These are phyloP conservation scores for Aspergillus transmontanensis DNA, from an alignment of 2,329 filamentous ascomycete genomes.

Conservation along the genomic window DNA sequence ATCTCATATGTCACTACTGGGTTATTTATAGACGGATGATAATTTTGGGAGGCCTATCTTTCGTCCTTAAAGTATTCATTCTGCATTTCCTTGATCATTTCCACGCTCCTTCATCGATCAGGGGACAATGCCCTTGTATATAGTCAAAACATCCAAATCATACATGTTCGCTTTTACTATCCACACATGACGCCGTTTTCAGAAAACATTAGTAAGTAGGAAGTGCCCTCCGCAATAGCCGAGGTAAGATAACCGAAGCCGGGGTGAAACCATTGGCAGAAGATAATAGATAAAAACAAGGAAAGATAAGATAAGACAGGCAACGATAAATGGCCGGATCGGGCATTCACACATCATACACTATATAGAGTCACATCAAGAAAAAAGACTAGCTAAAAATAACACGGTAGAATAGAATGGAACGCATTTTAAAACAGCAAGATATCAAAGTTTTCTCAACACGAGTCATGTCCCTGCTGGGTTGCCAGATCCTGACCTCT, in stretches of 20 bases:
- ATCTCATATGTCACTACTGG: background rate
- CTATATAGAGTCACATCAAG: background rate
- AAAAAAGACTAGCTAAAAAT: conserved; percentile 4
- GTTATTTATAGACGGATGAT: background rate
- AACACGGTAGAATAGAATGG: conserved; percentile 12
- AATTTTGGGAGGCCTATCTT: background rate
- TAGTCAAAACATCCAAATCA: background rate
- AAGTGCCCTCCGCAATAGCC: background rate
- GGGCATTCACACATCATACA: conserved; percentile 4
- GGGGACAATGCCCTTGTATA: background rate
- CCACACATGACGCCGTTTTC: background rate
- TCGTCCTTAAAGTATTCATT: background rate
- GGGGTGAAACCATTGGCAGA: background rate
- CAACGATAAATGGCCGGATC: background rate
- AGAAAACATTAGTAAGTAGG: background rate
- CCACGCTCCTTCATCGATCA: background rate
- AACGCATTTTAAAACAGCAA: background rate
- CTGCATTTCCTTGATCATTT: background rate
- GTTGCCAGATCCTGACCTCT: background rate
- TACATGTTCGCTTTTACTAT: background rate
- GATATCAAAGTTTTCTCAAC: background rate
- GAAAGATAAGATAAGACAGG: conserved; percentile 7
- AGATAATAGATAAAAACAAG: conserved; percentile 1
- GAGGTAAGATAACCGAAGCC: background rate
- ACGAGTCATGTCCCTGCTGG: background rate